Base-by-base conservation (phyloP, 2,329 filamentous ascomycete genomes). In the Apiospora hydei region DNA sequence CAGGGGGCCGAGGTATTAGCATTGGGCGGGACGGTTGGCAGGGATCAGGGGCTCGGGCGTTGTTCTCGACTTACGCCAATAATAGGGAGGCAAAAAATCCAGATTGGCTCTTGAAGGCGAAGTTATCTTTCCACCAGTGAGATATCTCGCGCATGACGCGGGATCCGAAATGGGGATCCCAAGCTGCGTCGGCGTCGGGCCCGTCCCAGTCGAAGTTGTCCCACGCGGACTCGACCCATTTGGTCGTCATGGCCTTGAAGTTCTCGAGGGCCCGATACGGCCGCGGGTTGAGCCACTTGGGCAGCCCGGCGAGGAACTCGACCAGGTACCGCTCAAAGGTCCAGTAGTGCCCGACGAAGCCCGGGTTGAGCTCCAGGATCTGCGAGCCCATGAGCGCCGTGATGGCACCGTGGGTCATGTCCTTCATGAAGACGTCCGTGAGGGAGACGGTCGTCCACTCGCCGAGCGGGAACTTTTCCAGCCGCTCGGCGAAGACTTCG, bases 151-250 rank as follows among this genome's bases (percentile, higher is more conserved):
- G 76, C 21, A 70, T 71, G 30, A 77, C 73, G 3, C 74, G 73
- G 2, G 76, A 74, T 2, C 80, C 80, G 14, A 78, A 78, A 21
- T 73, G 69, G 0, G 77, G 76, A n/a, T 82, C 80, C 78, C 78
- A 82, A 10, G 75, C 70, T 0, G 70, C 53, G 16, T 78, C 75
- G 1, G 69, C 71, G 2, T 72, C 71, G 0, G 38, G 41, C 5
- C 70, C 72, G 0, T 75, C 64, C 74, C 73, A 76, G 69, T 78
- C 74, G 47, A 76, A 78, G 4, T 74, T 53, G 1, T 70, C 46
- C 41, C 67, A 73, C 1, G 77, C 73, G 2, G 71, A 64, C 10
- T 66, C 30, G 26, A 77, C 24, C 34, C 75, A 72, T 8, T 30
- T 24, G 26, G 43, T 21, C n/a, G 75, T 69, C 71, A 76, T 71